A percentile compares a stretch with the other conserved stretches of the same genome.
phyloP scores from a whole-genome alignment of 176 grass and related monocot species.

The Elaeis guineensis region DNA sequence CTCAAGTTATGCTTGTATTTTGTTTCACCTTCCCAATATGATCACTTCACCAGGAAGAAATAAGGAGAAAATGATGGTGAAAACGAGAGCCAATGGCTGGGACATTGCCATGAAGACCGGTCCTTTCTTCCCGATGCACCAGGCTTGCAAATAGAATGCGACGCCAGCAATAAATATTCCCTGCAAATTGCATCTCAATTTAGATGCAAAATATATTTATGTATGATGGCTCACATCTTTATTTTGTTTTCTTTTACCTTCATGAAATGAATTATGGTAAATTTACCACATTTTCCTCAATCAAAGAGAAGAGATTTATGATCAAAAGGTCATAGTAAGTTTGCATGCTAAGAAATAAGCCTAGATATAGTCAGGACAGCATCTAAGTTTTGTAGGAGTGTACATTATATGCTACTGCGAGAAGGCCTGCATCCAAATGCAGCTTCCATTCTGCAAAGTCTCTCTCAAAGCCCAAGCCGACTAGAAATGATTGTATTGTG shows the following conservation, averaged over 20 bases:
- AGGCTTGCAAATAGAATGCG: conserved; percentile 54
- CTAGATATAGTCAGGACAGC: not conserved
- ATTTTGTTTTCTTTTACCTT: too few relatives aligned
- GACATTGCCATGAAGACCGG: conserved; percentile 41
- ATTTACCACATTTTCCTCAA: too few relatives aligned
- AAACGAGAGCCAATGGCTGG: conserved; percentile 27
- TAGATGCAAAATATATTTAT: too few relatives aligned
- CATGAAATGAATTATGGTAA: too few relatives aligned
- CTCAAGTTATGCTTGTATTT: not conserved
- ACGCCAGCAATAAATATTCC: conserved; percentile 32
- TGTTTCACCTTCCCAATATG: conserved; percentile 33
- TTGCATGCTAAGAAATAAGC: too few relatives aligned
- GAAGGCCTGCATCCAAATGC: conserved; percentile 30
- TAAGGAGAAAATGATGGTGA: conserved; percentile 37
- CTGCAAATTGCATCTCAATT: conserved; percentile 7
- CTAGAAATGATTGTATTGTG: conserved; percentile 32
- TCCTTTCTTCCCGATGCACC: conserved; percentile 38
- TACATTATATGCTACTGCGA: conserved; percentile 33
- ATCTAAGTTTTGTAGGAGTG: not conserved
- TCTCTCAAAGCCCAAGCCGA: conserved; percentile 28
- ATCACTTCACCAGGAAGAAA: conserved; percentile 34
- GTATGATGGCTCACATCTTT: too few relatives aligned
- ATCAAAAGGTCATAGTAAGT: too few relatives aligned
- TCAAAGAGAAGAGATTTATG: too few relatives aligned
- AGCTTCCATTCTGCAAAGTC: conserved; percentile 48